A percentile compares a stretch with the other conserved stretches of the same genome.
phyloP scores from a whole-genome alignment of 2,329 filamentous ascomycete species.

The Metarhizium brunneum region DNA sequence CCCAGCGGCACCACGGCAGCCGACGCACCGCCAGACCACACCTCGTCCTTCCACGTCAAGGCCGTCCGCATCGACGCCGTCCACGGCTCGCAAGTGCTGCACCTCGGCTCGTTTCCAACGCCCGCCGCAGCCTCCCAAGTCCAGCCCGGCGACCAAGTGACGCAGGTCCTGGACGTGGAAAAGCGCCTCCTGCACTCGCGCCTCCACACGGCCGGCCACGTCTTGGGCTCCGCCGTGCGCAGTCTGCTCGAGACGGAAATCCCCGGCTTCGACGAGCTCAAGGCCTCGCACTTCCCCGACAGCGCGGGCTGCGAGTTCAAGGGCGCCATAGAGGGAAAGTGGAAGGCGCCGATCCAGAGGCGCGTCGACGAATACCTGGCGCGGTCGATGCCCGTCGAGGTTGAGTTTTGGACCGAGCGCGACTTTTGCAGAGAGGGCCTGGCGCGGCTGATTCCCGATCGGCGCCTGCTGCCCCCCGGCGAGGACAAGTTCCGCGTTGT shows the following conservation, averaged over 20 bases:
- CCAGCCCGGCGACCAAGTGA: constrained; percentile 22
- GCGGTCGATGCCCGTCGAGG: constrained; percentile 46
- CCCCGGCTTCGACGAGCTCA: constrained; percentile 51
- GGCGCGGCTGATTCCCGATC: constrained; percentile 45
- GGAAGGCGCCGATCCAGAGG: constrained; percentile 52
- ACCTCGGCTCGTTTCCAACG: constrained; percentile 50
- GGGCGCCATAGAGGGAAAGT: constrained; percentile 55
- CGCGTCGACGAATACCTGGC: constrained; percentile 50
- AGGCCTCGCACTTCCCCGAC: constrained; percentile 63
- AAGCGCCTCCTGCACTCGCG: constrained; percentile 57
- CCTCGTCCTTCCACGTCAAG: no score
- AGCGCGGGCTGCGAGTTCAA: constrained; percentile 59
- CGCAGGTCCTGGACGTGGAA: constrained; percentile 26
- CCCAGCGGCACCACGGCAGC: no score
- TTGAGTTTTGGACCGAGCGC: constrained; percentile 56
- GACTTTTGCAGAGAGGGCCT: constrained; percentile 47
- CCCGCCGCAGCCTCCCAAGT: constrained; percentile 22
- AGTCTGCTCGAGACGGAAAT: constrained; percentile 43
- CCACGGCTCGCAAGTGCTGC: constrained; percentile 41
- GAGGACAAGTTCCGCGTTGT: constrained; percentile 42
- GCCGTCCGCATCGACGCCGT: no score
- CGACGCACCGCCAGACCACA: no score
- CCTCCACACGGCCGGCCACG: constrained; percentile 65
- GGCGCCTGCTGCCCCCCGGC: constrained; percentile 31
- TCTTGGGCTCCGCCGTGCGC: constrained; percentile 59